phyloP scores from a whole-genome alignment of 352 stramenopile species.

The Phytophthora rubi region DNA sequence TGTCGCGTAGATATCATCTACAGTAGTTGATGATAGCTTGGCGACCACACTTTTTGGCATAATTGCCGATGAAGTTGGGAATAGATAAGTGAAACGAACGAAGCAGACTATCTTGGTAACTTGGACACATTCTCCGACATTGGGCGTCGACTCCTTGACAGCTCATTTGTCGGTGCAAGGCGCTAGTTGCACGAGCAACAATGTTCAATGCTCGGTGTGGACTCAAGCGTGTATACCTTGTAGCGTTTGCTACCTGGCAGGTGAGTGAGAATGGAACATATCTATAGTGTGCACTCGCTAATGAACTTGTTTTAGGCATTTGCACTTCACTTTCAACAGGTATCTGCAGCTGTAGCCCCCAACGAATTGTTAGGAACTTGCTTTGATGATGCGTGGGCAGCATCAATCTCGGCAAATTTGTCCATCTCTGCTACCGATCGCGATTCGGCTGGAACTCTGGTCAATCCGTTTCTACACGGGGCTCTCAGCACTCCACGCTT shows the following conservation, averaged over 20 bases:
- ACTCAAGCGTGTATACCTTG: neutral
- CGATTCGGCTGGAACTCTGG: constrained; percentile 27
- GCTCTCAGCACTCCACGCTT: constrained; percentile 46
- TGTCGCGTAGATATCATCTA: neutral
- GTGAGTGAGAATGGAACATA: constrained; percentile 4
- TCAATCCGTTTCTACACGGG: constrained; percentile 42
- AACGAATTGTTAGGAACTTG: constrained; percentile 53
- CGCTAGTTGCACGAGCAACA: neutral
- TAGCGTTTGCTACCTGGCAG: constrained; percentile 15
- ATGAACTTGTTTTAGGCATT: constrained; percentile 6
- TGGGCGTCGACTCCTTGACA: neutral
- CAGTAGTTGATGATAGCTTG: neutral
- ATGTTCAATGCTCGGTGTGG: neutral
- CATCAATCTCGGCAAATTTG: constrained; percentile 24
- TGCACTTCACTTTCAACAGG: neutral
- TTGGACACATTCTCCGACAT: neutral
- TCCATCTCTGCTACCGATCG: constrained; percentile 36
- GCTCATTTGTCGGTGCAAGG: neutral
- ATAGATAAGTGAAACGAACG: neutral
- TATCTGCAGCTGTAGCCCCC: constrained; percentile 29
- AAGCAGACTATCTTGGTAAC: neutral
- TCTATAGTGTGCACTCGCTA: neutral
- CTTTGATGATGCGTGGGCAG: constrained; percentile 47
- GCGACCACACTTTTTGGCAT: neutral
- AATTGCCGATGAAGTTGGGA: neutral